Base-by-base conservation (phyloP, 176 grass and related monocot species). In the Secale cereale region DNA sequence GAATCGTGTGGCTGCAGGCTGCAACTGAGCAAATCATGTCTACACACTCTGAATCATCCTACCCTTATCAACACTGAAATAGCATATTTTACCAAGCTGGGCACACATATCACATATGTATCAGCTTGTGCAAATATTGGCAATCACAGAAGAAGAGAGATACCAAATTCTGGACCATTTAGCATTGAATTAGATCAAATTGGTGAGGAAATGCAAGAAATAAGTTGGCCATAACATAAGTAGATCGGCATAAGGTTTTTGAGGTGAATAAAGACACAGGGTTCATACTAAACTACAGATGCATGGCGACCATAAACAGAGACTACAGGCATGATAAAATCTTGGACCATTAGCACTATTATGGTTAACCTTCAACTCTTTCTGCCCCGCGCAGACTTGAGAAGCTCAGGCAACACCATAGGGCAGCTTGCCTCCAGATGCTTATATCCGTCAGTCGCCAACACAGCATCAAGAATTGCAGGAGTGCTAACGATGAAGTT, bases 381-480 rank as follows among this genome's bases (percentile, higher is more conserved):
- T 79, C n/a, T 62, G 3, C 57, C 33, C 17, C 12, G 13, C 3
- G 77, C 22, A 63, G 3, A 59, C 77, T 41, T 63, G 3, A 79
- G 23, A 63, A 79, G 33, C 2, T 79, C 56, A 29, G 13, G n/a
- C 59, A 79, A 7, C 33, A 65, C 59, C 13, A 25, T 65, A 28
- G 77, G 77, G 5, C 59, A 64, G 59, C 59, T 79, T 65, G 14
- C 25, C 9, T 17, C 35, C 4, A 79, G 35, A n/a, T 79, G 37
- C 60, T 79, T 65, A 33, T 28, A 79, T 2, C 77, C 77, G 0
- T 79, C 36, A 0, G 77, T 79, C 15, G 23, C 20, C 62, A 82
- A n/a, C 80, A 98, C 68, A 41, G 73, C 28, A 68, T 70, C 33
- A 33, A 67, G 29, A 25, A 74, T 31, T 30, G 8, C 70, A 57